Evolutionary conservation across 495 filamentous ascomycete species (phyloP), one percentile per base, ranked within the genome.

Genomic region (Talaromyces borbonicus): DNA sequence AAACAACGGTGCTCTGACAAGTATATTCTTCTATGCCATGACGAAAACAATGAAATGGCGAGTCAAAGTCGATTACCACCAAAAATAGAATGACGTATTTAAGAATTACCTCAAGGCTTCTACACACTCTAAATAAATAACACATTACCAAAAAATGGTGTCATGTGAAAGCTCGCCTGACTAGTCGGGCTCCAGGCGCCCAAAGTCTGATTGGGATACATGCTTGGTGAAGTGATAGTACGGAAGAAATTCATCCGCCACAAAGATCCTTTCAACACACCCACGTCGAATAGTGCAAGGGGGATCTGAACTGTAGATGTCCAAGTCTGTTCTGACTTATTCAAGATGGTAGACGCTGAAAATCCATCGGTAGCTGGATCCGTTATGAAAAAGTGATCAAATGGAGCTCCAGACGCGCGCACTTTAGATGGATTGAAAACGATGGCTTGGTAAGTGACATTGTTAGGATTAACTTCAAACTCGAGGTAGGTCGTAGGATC

Each of bases 171-270:
- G 43, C 30, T 46, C n/a, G 43, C 43, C 30, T 36, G 29, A 22
- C 24, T 29, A 24, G 43, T 31, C 5, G 43, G 43, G 5, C 43
- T 46, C 43, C 43, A 46, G 8, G 43, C 43, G 16, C 43, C 43
- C 9, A 46, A 22, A 4, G 43, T 35, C 31, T 46, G 43, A 11
- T 46, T 36, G 12, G 43, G 43, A 35, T 46, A 46, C 6, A 22
- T 46, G 26, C 29, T 33, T 12, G 43, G 43, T 31, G 43, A 46
- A 16, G 43, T 46, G n/a, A 46, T 46, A 4, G 43, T 46, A 25
- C 43, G 43, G 30, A 46, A 46, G 19, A 46, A 46, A 20, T 46
- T 46, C 43, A 46, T 46, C 15, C 43, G 43, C 43, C 43, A 46
- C 31, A 18, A 33, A 4, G 43, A 46, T 2, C 43, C 43, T 15